Conservation (phyloP, 345 rosid genomes). For the Chamaenerion angustifolium region DNA sequence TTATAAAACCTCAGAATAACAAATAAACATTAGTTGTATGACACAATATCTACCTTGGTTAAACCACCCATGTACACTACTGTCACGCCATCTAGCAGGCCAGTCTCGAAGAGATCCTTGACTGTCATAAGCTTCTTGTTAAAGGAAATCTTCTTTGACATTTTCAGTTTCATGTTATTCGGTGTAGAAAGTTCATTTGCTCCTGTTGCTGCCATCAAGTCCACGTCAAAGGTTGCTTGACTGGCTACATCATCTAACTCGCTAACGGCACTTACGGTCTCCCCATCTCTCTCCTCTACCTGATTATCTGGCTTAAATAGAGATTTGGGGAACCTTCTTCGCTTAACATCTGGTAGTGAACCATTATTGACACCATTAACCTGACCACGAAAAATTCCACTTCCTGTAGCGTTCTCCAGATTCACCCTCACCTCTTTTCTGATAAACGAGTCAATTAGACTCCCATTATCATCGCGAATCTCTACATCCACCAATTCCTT, state of each 20-base stretch:
- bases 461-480: constrained; percentile 6
- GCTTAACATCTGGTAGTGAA: not conserved
- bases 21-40: not conserved
- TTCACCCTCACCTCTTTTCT: not conserved
- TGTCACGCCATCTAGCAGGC: constrained; percentile 71
- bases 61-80: constrained; percentile 79
- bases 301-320: constrained; percentile 1
- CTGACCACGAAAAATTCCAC: constrained; percentile 8
- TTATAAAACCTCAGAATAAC: too few species aligned
- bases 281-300: constrained; percentile 3
- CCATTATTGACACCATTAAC: constrained; percentile 7
- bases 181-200: constrained; percentile 29
- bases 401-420: not conserved
- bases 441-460: not conserved
- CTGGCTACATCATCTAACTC: constrained; percentile 17
- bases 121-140: constrained; percentile 63
- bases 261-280: constrained; percentile 17
- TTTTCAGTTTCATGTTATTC: constrained; percentile 38
- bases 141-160: constrained; percentile 37
- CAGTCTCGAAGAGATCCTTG: constrained; percentile 83
- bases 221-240: constrained; percentile 20
- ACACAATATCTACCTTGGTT: constrained; percentile 36
- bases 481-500: constrained; percentile 14
- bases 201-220: constrained; percentile 38
- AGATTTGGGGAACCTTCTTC: constrained; percentile 18